Conservation (phyloP, 2,329 filamentous ascomycete species). For the Pseudomassariella vexata region DNA sequence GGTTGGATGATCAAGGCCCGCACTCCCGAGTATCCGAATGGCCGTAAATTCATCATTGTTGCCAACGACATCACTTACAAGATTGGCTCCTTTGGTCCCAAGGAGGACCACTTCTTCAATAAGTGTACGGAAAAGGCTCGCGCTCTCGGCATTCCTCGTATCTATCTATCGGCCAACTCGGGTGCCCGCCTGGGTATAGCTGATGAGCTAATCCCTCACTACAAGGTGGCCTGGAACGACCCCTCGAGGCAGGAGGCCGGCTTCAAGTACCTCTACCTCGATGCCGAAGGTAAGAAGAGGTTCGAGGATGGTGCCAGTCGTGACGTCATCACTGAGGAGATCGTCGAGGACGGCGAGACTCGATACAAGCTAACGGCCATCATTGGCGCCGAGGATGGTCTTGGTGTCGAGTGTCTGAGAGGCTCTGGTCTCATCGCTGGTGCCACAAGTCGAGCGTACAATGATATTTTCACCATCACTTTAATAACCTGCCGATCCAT, state of each 20-base stretch:
- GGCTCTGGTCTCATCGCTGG: constrained; percentile 97
- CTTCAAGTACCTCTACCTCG: constrained; percentile 96
- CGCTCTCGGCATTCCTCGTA: constrained; percentile 89
- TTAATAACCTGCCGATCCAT: constrained; percentile 97
- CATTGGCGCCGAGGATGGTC: constrained; percentile 86
- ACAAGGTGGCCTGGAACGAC: constrained; percentile 96
- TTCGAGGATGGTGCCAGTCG: constrained; percentile 74
- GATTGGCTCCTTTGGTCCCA: constrained; percentile 94
- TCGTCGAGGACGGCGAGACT: constrained; percentile 81
- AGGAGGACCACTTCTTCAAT: constrained; percentile 97
- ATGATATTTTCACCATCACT: constrained; percentile 98
- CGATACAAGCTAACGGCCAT: constrained; percentile 93
- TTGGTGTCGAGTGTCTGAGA: constrained; percentile 95
- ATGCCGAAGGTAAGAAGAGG: constrained; percentile 75
- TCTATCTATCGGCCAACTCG: constrained; percentile 98
- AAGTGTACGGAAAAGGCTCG: constrained; percentile 97
- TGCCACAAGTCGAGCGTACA: constrained; percentile 93
- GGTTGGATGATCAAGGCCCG: constrained; percentile 93
- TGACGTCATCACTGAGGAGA: constrained; percentile 80
- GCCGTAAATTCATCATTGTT: constrained; percentile 89
- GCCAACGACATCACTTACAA: constrained; percentile 99
- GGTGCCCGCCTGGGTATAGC: constrained; percentile 96
- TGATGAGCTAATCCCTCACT: constrained; percentile 93
- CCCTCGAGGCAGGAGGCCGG: constrained; percentile 72
- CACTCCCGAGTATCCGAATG: constrained; percentile 91